These are phyloP conservation scores for Cladochytrium replicatum DNA, from an alignment of 192 early-diverging fungal genomes.

Conservation along the genomic window DNA sequence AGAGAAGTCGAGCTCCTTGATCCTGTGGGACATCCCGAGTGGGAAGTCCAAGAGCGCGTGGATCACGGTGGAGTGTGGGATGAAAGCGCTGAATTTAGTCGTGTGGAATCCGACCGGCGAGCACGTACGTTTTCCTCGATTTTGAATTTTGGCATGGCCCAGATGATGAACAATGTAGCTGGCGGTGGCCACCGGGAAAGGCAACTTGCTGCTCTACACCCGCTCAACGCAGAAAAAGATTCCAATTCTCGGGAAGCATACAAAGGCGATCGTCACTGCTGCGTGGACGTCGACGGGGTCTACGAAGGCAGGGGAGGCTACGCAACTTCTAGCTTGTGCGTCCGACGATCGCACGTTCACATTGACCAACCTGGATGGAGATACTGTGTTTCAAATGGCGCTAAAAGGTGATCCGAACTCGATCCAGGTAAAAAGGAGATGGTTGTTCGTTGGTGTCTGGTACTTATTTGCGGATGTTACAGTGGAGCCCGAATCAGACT, in stretches of 20 bases:
- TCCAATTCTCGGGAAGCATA: slow-evolving; percentile 44
- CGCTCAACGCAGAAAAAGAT: slow-evolving; percentile 23
- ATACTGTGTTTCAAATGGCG: slow-evolving; percentile 33
- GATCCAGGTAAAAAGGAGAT: slow-evolving; percentile 22
- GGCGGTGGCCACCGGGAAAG: slow-evolving; percentile 32
- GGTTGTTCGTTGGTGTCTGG: neutral
- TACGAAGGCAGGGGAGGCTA: neutral
- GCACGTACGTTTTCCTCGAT: slow-evolving; percentile 15
- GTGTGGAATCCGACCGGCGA: slow-evolving; percentile 30
- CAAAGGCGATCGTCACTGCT: slow-evolving; percentile 27
- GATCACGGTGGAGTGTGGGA: slow-evolving; percentile 20
- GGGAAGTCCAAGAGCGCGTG: slow-evolving; percentile 2
- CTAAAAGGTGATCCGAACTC: slow-evolving; percentile 36
- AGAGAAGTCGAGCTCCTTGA: slow-evolving; percentile 7
- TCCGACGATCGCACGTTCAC: slow-evolving; percentile 26
- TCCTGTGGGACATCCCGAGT: slow-evolving; percentile 24
- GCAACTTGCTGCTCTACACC: slow-evolving; percentile 39
- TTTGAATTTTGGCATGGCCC: neutral
- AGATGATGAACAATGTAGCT: slow-evolving; percentile 13
- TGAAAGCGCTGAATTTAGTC: slow-evolving; percentile 26
- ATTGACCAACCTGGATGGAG: slow-evolving; percentile 36
- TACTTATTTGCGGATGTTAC: slow-evolving; percentile 1
- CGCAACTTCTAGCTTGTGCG: neutral
- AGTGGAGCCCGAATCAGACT: neutral
- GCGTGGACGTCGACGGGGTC: slow-evolving; percentile 26